Base-by-base conservation (phyloP, 2,329 filamentous ascomycete species). In the Daldinia sp. region DNA sequence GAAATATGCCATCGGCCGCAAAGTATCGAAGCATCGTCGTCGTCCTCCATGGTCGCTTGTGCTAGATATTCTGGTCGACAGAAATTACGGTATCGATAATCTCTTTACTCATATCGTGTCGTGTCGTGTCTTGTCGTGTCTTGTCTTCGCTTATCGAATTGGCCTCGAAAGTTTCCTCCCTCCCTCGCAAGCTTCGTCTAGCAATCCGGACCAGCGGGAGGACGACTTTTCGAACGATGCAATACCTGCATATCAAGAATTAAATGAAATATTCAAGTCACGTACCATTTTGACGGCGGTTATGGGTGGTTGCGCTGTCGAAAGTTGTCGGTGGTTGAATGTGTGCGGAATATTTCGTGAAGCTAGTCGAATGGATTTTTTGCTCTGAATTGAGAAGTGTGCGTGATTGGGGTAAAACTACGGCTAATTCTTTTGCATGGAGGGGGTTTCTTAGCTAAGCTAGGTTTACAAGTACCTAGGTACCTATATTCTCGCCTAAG, bases 261-360 rank as follows among this genome's bases (percentile, higher is more conserved):
- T 49, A 60, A 61, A 69, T 53, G 54, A 61, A 70, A 23, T 68
- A 50, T 58, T 70, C 78, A 78, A 64, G 78, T 79, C 49, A 71
- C 70, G 53, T 71, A 72, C 80, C 80, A 82, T 82, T 77, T 82
- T 82, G 80, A 78, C 80, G 79, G 79, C 78, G 39, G 74, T 73
- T 78, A 73, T 77, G 76, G 69, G 76, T 64, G 74, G 13, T 45
- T 78, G 77, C 76, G 77, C 77, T 79, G 73, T 76, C 72, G 75
- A 69, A 66, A 66, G 37, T 58, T 61, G 64, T 66, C 63, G 63
- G 67, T 67, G 61, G 66, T 70, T 59, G 55, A 63, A 37, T 61
- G 59, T 64, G 58, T 66, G 51, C 19, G 50, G 54, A 56, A 66
- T 66, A 57, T 67, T 66, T 59, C 59, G 56, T 65, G 13, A 49